Base-by-base conservation (phyloP, 768 basidiomycete species). In the Auriscalpium vulgare region DNA sequence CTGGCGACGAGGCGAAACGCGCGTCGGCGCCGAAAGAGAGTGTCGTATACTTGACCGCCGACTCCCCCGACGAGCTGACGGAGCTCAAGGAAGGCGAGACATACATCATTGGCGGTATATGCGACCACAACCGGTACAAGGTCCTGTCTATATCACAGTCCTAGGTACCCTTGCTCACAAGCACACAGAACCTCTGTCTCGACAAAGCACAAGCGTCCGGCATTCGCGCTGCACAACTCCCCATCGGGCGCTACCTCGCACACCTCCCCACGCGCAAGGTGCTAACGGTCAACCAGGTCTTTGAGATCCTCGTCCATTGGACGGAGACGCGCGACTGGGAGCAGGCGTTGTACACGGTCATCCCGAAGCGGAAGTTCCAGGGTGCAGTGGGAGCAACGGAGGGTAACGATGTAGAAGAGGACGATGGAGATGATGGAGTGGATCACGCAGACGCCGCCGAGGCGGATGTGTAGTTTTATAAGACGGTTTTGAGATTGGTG, bases 121-220 rank as follows among this genome's bases (percentile, higher is more conserved):
- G 87, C 57, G 97, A 99, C 69, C 90, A 88, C 66, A 99, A 99
- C 72, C 88, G 95, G 45, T 91, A 95, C 76, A 97, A 95, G 82
- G 95, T 83, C 55, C 35, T 34, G 13, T 17, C 14, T 17, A 43
- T 14, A 14, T 17, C 17, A 13, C 3, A 13, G 40, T 37, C 50
- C 48, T 56, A 46, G 45, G 19, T 54, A 37, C 19, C n/a, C 13
- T 38, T 21, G 11, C 14, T 43, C 40, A 43, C 40, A 43, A 43
- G 13, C 14, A 4, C 40, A 21, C 67, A 98, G 92, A 88, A 86
- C 68, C 78, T 98, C 37, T 98, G 95, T 68, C 76, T 89, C 55
- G 79, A 91, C 69, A 97, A 95, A 71, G 91, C 97, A 3, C 75
- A 80, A 40, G 74, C 74, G 50, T 80, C 87, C 38, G 81, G 80